Evolutionary conservation across 116 monocot genomes (phyloP).

Genomic region (Trichopus zeylanicus): DNA sequence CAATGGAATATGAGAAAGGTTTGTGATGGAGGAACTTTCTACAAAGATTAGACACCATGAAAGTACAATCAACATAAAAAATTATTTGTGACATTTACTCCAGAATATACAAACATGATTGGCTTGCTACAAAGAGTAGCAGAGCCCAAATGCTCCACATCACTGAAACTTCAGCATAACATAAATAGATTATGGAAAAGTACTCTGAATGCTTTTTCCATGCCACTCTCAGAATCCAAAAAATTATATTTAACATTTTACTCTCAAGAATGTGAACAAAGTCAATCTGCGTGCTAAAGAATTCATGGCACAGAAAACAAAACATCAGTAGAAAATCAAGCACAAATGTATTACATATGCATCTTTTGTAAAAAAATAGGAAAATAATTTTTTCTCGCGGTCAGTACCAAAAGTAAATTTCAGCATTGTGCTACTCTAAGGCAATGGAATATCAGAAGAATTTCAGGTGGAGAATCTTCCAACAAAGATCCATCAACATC

Average conservation of each 20-base stretch:
- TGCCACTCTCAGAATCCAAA: no score
- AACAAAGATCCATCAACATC: constrained; percentile 17
- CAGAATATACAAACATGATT: constrained; percentile 3
- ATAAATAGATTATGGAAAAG: no score
- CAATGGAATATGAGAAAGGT: constrained; percentile 32
- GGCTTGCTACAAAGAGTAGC: constrained; percentile 1
- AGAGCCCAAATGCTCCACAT: neutral
- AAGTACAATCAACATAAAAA: constrained; percentile 1
- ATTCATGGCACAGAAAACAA: no score
- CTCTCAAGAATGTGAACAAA: no score
- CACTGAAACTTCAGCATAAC: neutral
- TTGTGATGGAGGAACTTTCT: neutral
- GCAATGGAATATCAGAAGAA: constrained; percentile 33
- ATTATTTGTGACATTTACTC: neutral
- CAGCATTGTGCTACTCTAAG: constrained; percentile 28
- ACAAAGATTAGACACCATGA: neutral
- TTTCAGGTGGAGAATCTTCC: constrained; percentile 8
- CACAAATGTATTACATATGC: no score
- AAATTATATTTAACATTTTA: no score
- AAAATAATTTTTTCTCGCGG: constrained; percentile 35
- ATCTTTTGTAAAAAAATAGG: no score
- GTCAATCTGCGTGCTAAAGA: no score
- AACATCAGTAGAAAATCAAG: neutral
- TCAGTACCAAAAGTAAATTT: constrained; percentile 25
- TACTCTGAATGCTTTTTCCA: no score